Base-by-base conservation (phyloP, 257 asterid genomes). In the Forsythia viridissima region DNA sequence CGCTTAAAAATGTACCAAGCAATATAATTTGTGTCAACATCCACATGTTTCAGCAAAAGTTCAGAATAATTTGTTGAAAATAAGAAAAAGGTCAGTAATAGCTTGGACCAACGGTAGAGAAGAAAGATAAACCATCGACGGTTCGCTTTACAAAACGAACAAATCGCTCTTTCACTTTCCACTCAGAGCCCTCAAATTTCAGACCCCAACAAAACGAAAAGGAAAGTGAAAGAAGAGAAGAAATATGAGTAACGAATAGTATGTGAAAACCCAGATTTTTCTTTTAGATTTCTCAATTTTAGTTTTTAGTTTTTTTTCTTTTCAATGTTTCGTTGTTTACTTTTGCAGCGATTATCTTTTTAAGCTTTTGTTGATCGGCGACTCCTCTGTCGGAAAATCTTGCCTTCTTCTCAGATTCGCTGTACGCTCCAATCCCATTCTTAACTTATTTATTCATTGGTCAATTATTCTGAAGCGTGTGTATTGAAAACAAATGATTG, bases 351-450 rank as follows among this genome's bases (percentile, higher is more conserved):
- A 88, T 82, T 88, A 85, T 78, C 48, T 88, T 89, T 88, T 88
- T 89, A 88, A 88, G 80, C 84, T 88, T 44, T 79, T 88, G 85
- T 77, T 88, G 59, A 88, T 88, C 79, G 91, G 91, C 38, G 91
- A 88, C 79, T 88, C 91, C 20, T 88, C 91, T 55, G 89, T 85
- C 70, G 91, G 91, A 67, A 88, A 88, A 74, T 88, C 91, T 48
- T 88, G 91, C 80, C 91, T 88, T 74, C 88, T 88, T 73, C 88
- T 88, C 76, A 77, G 91, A 83, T 88, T 88, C 76, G 91, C 91
- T 18, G 91, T 88, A 85, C 77, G 89, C 75, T 72, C 36, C 71
- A 24, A 57, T 65, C 82, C 48, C 70, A 4, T 68, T 55, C 34
- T 73, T 46, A 69, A 21, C 24, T 16, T 38, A 0, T 75, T 0